Evolutionary conservation across 2,329 filamentous ascomycete species (phyloP), one percentile per base, ranked within the genome.

Genomic region (Diplocarpon mali): DNA sequence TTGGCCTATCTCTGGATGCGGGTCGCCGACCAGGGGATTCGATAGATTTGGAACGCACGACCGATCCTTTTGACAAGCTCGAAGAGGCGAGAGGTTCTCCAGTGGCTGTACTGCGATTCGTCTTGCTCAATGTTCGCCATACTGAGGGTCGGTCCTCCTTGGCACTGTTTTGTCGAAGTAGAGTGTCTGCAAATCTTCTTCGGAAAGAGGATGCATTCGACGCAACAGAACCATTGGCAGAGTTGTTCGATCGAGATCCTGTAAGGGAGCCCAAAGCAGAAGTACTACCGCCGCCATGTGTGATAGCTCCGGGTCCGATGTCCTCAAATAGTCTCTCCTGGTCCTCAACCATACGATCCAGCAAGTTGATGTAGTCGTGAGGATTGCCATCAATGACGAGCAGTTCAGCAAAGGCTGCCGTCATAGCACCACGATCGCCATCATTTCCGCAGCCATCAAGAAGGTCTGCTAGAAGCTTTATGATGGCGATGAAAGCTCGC

Each of bases 371-470:
- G 60, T 90, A 92, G 51, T 88, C 76, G 47, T 85, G 80, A 1
- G 88, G 79, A 49, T 81, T 78, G 6, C 81, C 83, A 46, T 88
- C 82, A 4, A 80, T 75, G 2, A 92, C 83, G 6, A 96, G 69
- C 40, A 95, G 71, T 60, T 95, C 88, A 0, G 88, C 82, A 67
- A 96, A 95, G 1, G 87, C 85, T 36, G 86, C 78, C 0, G 88
- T 95, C 55, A 96, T 66, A 16, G 86, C 85, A 39, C 90, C 90
- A 38, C 89, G 76, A 60, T 95, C 90, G 28, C 87, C 84, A 59
- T 95, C 90, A 57, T 94, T 95, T 40, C 82, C 82, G 53, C 88
- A 95, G 2, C 86, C 88, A 52, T 94, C 88, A 6, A 95, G 74
- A 27, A 96, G 69, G 59, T 95, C 87, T 1, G 86, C 85, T 17